Base-by-base conservation (phyloP, 106 monocot species). In the Hemerocallis citrina region DNA sequence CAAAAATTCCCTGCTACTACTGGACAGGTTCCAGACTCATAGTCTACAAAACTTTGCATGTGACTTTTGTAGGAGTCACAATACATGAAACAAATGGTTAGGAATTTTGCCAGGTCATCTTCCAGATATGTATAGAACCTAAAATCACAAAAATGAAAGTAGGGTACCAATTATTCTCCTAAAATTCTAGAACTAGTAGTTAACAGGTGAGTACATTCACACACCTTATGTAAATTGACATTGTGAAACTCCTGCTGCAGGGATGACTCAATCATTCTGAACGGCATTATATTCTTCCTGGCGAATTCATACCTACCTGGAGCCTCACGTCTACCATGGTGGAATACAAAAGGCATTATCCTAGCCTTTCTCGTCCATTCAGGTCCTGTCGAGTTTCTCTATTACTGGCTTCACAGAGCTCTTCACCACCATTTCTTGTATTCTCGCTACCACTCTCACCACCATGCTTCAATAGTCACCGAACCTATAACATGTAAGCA, bases 361-460 rank as follows among this genome's bases (percentile, higher is more conserved):
- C 22, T 91, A 28, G 65, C 55, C 13, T 25, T 46, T 24, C 40
- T 91, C 27, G 46, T 88, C 28, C 96, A 91, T 27, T 37, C 38
- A 0, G 87, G 90, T 4, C 87, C 87, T 0, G 91, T 96, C 45
- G 96, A 96, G 81, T 91, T 96, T 77, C 71, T 96, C 38, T 96
- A 96, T 84, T 96, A 96, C 79, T 96, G 96, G 91, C 70, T 96
- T 14, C 96, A 96, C 71, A 50, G 87, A 11, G 84, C 87, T 2
- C 63, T 96, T 23, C 96, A 96, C 69, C 96, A 96, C 28, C 96
- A 96, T 56, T 90, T 73, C 67, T 84, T 96, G 57, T 96, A 91
- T 70, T 76, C 96, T 20, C 84, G 91, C 34, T 96, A 96, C 69
- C 96, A 96, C 57, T 96, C 96, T 9, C 91, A 91, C 68, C 96